Evolutionary conservation across 345 rosid species (phyloP), one percentile per base, ranked within the genome.

Genomic region (Acer negundo): DNA sequence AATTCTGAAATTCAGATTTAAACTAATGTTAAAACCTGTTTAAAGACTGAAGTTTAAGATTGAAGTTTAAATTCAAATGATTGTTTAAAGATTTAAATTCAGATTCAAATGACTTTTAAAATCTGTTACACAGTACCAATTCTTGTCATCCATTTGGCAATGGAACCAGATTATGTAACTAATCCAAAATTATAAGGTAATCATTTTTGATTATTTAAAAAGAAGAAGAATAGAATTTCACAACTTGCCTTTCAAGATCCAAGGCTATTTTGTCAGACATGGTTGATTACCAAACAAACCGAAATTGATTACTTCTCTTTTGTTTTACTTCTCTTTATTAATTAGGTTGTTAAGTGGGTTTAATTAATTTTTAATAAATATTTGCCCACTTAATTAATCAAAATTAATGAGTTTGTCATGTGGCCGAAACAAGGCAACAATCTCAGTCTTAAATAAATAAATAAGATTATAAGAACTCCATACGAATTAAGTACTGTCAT

Each of bases 211-310:
- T 49, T 49, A 3, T 13, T 49, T 49, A 4, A 53, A 53, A 53
- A 17, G 17, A 53, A 53, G 1, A 53, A 53, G 1, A 11, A 53
- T n/a, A 53, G 58, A 53, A 53, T 16, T 53, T 53, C 58, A 53
- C 20, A 53, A 16, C 63, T 59, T 59, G 8, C 11, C 63, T 59
- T 74, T 64, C 61, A 23, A 8, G 69, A 73, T 73, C 68, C 76
- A 62, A 62, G 53, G n/a, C 61, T 26, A 74, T 46, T 62, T 74
- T 24, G 24, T 44, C 42, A 19, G 26, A 23, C n/a, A 31, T 23
- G 15, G 26, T 53, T 73, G 75, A 71, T 55, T 20, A 10, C 22
- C 10, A 51, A 28, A 75, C 51, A 51, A 28, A 75, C 35, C 7
- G 20, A 28, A 13, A 12, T 12, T 51, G 15, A 16, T 40, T 35